phyloP scores from a whole-genome alignment of 805 yeast species.

The Pichia deserticola region DNA sequence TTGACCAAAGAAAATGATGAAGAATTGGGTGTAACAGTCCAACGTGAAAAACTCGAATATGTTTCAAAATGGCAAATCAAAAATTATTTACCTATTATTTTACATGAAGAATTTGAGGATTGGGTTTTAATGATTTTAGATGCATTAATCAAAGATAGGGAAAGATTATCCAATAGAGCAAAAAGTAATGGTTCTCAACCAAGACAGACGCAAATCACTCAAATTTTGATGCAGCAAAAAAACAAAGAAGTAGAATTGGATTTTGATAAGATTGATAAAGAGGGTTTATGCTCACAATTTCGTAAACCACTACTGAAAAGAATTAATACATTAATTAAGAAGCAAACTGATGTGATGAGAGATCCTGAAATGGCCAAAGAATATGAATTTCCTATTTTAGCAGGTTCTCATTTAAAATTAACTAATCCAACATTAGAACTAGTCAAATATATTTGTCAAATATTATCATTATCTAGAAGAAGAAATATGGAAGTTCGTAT shows the following conservation, averaged over 20 bases:
- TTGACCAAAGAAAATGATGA: not conserved
- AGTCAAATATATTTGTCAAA: conserved; percentile 67
- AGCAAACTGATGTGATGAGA: conserved; percentile 66
- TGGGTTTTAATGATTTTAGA: conserved; percentile 79
- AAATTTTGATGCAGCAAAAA: conserved; percentile 39
- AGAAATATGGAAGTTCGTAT: conserved; percentile 66
- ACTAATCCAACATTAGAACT: conserved; percentile 74
- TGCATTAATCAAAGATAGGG: conserved; percentile 51
- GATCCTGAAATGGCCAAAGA: conserved; percentile 57
- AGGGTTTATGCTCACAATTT: conserved; percentile 49
- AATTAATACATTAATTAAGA: conserved; percentile 52
- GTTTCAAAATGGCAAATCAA: conserved; percentile 73
- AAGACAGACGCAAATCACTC: conserved; percentile 62
- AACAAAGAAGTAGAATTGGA: conserved; percentile 13
- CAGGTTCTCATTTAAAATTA: conserved; percentile 59
- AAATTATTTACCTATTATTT: conserved; percentile 62
- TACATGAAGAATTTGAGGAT: conserved; percentile 78
- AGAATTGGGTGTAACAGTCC: conserved; percentile 18
- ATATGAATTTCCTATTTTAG: conserved; percentile 65
- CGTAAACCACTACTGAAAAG: conserved; percentile 61
- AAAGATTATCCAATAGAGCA: conserved; percentile 17
- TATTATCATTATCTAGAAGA: conserved; percentile 57
- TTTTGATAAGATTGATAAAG: conserved; percentile 20
- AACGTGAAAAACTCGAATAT: conserved; percentile 38
- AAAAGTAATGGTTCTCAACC: conserved; percentile 34